Evolutionary conservation across 306 rosid genomes (phyloP).

Genomic region (Adenanthera pavonina): DNA sequence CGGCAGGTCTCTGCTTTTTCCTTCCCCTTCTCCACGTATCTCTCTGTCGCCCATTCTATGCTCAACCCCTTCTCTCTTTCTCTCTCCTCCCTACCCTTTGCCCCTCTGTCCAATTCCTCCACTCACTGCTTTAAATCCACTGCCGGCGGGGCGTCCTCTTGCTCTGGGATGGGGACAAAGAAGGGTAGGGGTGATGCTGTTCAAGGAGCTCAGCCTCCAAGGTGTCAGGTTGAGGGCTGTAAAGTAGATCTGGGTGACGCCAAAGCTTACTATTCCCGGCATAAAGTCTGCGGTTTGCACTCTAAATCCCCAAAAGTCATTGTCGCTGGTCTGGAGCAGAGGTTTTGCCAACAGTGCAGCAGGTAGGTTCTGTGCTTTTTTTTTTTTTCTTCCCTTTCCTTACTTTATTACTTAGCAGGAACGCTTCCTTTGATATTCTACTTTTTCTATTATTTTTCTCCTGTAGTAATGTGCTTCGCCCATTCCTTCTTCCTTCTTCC

Average conservation of each 20-base stretch:
- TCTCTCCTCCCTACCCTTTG: background rate
- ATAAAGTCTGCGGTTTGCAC: constrained; percentile 85
- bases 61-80: background rate
- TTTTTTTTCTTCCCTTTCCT: background rate
- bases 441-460: background rate
- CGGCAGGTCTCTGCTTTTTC: constrained; percentile 65
- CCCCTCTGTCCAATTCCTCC: constrained; percentile 55
- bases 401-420: background rate
- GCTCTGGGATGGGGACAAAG: constrained; percentile 47
- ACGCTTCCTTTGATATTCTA: background rate
- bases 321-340: constrained; percentile 76
- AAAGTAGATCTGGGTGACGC: constrained; percentile 81
- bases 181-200: constrained; percentile 49
- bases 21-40: constrained; percentile 36
- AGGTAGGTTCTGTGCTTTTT: constrained; percentile 60
- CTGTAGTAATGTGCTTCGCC: background rate
- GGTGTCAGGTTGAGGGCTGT: constrained; percentile 96
- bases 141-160: constrained; percentile 35
- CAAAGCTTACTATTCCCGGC: constrained; percentile 89
- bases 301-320: constrained; percentile 83
- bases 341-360: constrained; percentile 99
- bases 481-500: background rate
- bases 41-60: constrained; percentile 27
- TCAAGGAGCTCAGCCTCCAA: constrained; percentile 63
- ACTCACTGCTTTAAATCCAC: constrained; percentile 60